phyloP scores from a whole-genome alignment of 305 asterid species.

The Ajuga reptans region DNA sequence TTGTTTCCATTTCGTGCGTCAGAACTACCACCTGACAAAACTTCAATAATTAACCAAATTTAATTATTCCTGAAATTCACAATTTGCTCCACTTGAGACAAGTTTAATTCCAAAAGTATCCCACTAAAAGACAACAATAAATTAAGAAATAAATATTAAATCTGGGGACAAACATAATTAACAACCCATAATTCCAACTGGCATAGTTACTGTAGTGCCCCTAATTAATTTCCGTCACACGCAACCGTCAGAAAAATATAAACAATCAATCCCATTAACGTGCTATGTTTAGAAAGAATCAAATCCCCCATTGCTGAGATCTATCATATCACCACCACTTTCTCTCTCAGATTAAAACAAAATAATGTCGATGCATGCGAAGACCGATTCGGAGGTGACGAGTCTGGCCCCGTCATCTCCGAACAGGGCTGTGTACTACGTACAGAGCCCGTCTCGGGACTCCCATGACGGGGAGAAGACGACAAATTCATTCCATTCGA shows the following conservation, averaged over 20 bases:
- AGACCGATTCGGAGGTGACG: constrained; percentile 84
- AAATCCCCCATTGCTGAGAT: constrained; percentile 21
- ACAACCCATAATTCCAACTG: constrained; percentile 31
- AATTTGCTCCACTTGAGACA: constrained; percentile 5
- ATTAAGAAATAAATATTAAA: background rate
- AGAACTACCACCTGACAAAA: background rate
- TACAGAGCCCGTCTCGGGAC: constrained; percentile 88
- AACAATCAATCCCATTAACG: constrained; percentile 35
- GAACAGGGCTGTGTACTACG: constrained; percentile 72
- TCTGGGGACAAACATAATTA: constrained; percentile 16
- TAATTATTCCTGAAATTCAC: background rate
- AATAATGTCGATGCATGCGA: constrained; percentile 53
- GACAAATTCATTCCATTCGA: constrained; percentile 74
- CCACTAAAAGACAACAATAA: background rate
- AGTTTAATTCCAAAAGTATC: background rate
- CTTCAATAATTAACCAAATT: background rate
- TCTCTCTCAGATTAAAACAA: background rate
- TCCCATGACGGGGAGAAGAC: constrained; percentile 96
- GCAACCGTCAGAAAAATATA: constrained; percentile 18
- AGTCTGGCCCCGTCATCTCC: constrained; percentile 81
- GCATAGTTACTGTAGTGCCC: constrained; percentile 24
- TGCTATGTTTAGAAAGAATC: constrained; percentile 31
- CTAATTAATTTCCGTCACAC: constrained; percentile 35
- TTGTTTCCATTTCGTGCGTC: background rate
- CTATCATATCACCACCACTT: background rate